Evolutionary conservation across 257 asterid species (phyloP).

Genomic region (Solanum lycopersicoides): DNA sequence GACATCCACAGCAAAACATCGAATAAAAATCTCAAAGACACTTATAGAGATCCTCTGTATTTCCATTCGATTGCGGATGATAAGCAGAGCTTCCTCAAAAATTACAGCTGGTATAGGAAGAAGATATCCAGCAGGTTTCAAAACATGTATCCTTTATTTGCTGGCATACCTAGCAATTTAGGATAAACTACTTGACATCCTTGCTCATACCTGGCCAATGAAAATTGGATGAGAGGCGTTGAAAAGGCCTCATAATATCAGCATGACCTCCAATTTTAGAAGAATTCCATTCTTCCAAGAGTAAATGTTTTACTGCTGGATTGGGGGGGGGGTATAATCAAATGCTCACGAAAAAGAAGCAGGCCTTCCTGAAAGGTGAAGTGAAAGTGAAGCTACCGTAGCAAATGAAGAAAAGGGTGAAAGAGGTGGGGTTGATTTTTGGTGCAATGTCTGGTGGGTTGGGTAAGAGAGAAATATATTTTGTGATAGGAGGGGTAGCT

Average conservation of each 20-base stretch:
- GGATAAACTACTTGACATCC: background rate
- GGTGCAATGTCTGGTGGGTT: background rate
- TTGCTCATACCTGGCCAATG: background rate
- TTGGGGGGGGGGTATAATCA: background rate
- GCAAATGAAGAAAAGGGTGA: background rate
- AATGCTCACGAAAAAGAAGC: background rate
- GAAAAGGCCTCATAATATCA: background rate
- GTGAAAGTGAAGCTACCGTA: background rate
- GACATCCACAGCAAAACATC: no score
- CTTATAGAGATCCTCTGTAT: background rate
- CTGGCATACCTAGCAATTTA: background rate
- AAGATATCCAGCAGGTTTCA: background rate
- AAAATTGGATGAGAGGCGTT: background rate
- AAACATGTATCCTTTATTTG: background rate
- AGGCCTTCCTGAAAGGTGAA: background rate
- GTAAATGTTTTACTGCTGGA: background rate
- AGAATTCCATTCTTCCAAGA: background rate
- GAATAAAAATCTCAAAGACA: no score
- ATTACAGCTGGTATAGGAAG: background rate
- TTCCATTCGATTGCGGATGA: background rate
- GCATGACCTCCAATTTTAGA: background rate
- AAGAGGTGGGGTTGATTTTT: background rate
- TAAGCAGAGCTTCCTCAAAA: background rate
- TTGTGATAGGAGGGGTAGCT: background rate
- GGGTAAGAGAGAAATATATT: background rate